Evolutionary conservation across 2,329 filamentous ascomycete genomes (phyloP), one percentile per base, ranked within the genome.

Genomic region (Arthrobotrys musiformis): DNA sequence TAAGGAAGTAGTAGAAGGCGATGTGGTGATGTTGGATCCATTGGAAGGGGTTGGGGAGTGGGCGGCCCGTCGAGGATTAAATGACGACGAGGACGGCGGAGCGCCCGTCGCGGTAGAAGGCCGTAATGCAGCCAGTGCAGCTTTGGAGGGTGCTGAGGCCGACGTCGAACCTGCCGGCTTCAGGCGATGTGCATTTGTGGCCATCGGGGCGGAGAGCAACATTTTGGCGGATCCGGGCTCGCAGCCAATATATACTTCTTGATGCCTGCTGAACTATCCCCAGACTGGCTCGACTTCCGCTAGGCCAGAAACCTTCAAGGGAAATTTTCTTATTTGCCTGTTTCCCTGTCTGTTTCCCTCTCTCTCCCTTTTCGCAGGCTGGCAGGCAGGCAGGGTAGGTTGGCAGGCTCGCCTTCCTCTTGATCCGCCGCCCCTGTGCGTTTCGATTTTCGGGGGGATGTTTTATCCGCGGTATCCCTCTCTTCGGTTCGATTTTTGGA

Each of bases 81-180:
- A 72, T 19, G 74, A 67, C 44, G 64, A 70, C 74, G 73, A 70
- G 48, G 73, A 77, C 58, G 74, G 54, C 48, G 74, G 54, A 56
- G 66, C 62, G 37, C 74, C 74, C 67, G 68, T 72, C 67, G 74
- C 74, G 50, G 74, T 78, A 44, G 74, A 78, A 67, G 74, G 74
- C 56, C 74, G 40, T 40, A 72, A 26, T 24, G 64, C 42, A 6
- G 74, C 74, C 66, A 78, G 74, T 54, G 67, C 52, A 52, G 68
- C 66, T 76, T 76, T 76, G 2, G 72, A 64, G 46, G 72, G 72
- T 33, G 64, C 58, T 64, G 72, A 76, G 13, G 72, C 72, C 72
- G 72, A 76, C 64, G 72, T 76, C 72, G 72, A 70, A 76, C 72
- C 72, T 76, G 72, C 72, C 64, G 72, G 72, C 64, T 76, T 76